These are phyloP conservation scores for Diospyros kaki DNA, from an alignment of 148 eudicot genomes.

Conservation along the genomic window DNA sequence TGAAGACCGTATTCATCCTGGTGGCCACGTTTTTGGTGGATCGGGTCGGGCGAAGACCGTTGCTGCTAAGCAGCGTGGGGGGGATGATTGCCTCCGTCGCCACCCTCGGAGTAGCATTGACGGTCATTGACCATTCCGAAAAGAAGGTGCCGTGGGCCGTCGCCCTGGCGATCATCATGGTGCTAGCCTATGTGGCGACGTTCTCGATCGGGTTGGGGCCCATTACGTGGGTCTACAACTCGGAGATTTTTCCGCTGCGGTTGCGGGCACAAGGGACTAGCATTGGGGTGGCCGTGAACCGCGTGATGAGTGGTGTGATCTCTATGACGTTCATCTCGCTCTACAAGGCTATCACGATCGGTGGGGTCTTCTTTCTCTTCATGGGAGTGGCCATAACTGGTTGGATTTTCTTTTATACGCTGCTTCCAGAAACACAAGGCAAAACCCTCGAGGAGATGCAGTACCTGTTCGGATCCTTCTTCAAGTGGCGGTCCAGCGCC, in stretches of 20 bases:
- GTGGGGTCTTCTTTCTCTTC: constrained; percentile 59
- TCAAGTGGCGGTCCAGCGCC: neutral
- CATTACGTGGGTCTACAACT: constrained; percentile 25
- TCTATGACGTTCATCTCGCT: constrained; percentile 57
- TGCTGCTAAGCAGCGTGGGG: constrained; percentile 19
- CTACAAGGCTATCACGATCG: constrained; percentile 33
- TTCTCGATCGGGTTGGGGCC: constrained; percentile 36
- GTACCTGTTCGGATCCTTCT: constrained; percentile 9
- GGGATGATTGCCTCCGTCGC: constrained; percentile 21
- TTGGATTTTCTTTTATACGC: constrained; percentile 10
- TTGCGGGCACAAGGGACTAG: constrained; percentile 46
- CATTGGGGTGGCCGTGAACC: constrained; percentile 49
- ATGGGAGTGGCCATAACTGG: constrained; percentile 33
- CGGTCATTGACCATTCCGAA: constrained; percentile 14
- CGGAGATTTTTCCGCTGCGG: constrained; percentile 31
- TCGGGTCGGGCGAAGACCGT: constrained; percentile 26
- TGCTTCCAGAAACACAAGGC: constrained; percentile 25
- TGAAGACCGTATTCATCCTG: constrained; percentile 25
- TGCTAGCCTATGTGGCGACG: constrained; percentile 20
- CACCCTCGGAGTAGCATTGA: constrained; percentile 7
- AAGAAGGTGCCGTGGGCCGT: constrained; percentile 24
- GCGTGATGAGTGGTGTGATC: constrained; percentile 55
- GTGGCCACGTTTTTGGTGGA: constrained; percentile 29
- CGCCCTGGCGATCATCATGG: constrained; percentile 10
- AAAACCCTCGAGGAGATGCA: constrained; percentile 24